Conservation (phyloP, 495 filamentous ascomycete genomes). For the Gamarada debralockiae region DNA sequence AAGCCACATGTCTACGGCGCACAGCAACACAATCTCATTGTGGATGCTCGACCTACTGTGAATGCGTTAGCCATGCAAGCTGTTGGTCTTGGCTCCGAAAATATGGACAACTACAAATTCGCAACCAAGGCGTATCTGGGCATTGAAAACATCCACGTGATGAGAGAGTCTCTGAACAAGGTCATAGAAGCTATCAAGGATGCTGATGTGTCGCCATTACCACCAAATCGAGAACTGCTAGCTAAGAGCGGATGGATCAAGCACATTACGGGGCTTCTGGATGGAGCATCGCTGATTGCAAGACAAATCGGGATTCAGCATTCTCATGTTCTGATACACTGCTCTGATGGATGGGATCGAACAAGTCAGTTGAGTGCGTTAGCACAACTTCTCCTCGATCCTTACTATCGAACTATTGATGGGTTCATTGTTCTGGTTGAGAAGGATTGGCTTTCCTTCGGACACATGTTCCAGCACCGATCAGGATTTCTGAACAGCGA, state of each 20-base stretch:
- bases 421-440: slow-evolving; percentile 94
- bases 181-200: slow-evolving; percentile 91
- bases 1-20: slow-evolving; percentile 63
- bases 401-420: slow-evolving; percentile 91
- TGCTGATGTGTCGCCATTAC: slow-evolving; percentile 78
- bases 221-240: slow-evolving; percentile 79
- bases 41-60: slow-evolving; percentile 92
- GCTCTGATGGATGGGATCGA: slow-evolving; percentile 97
- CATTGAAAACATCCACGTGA: slow-evolving; percentile 99
- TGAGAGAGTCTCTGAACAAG: slow-evolving; percentile 86
- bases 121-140: slow-evolving; percentile 92
- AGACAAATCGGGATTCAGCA: slow-evolving; percentile 87
- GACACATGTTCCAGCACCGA: slow-evolving; percentile 92
- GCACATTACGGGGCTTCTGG: slow-evolving; percentile 80
- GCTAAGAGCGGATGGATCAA: slow-evolving; percentile 87
- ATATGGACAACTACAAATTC: slow-evolving; percentile 95
- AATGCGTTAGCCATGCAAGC: slow-evolving; percentile 97
- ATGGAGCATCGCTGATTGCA: slow-evolving; percentile 80
- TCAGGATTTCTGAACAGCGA: slow-evolving; percentile 83
- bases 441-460: slow-evolving; percentile 97
- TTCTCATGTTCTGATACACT: slow-evolving; percentile 94
- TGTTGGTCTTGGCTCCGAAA: slow-evolving; percentile 89
- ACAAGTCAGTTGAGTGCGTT: slow-evolving; percentile 95
- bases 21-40: slow-evolving; percentile 91
- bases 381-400: slow-evolving; percentile 89